Evolutionary conservation across 352 stramenopile genomes (phyloP).

Genomic region (Phytophthora pini): DNA sequence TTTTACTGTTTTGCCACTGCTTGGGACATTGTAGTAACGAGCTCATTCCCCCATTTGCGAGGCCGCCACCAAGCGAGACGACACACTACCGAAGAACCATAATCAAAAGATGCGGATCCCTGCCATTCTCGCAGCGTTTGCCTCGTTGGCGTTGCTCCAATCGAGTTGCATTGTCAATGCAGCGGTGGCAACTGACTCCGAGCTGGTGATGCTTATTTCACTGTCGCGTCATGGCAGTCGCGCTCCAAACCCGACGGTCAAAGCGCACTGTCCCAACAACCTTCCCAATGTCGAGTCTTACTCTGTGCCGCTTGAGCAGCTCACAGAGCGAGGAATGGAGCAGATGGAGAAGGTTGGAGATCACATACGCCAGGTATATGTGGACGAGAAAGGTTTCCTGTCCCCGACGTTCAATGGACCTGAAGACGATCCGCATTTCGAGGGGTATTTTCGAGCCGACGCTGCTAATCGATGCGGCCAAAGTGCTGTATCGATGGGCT

Average conservation of each 20-base stretch:
- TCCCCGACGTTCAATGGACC: conserved; percentile 71
- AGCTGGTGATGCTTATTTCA: conserved; percentile 73
- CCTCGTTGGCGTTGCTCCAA: conserved; percentile 26
- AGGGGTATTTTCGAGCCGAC: conserved; percentile 78
- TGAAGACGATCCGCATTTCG: conserved; percentile 61
- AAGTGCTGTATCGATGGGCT: conserved; percentile 71
- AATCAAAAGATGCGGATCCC: conserved; percentile 38
- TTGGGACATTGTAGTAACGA: background rate
- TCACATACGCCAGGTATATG: conserved; percentile 79
- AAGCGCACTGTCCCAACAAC: conserved; percentile 74
- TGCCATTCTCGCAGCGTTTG: conserved; percentile 28
- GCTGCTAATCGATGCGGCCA: conserved; percentile 72
- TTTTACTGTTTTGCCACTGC: conserved; percentile 15
- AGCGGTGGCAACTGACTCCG: conserved; percentile 33
- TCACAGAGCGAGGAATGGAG: conserved; percentile 77
- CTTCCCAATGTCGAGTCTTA: conserved; percentile 62
- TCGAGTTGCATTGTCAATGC: conserved; percentile 7
- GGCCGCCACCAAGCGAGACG: conserved; percentile 6
- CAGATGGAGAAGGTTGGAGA: conserved; percentile 68
- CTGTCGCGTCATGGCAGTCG: conserved; percentile 77
- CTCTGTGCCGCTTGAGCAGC: conserved; percentile 70
- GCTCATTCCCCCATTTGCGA: conserved; percentile 30
- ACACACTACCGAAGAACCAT: conserved; percentile 3
- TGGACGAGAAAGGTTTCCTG: conserved; percentile 66
- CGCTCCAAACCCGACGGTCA: conserved; percentile 71